phyloP scores from a whole-genome alignment of 805 yeast genomes.

The Pichia rugopelliculosa region DNA sequence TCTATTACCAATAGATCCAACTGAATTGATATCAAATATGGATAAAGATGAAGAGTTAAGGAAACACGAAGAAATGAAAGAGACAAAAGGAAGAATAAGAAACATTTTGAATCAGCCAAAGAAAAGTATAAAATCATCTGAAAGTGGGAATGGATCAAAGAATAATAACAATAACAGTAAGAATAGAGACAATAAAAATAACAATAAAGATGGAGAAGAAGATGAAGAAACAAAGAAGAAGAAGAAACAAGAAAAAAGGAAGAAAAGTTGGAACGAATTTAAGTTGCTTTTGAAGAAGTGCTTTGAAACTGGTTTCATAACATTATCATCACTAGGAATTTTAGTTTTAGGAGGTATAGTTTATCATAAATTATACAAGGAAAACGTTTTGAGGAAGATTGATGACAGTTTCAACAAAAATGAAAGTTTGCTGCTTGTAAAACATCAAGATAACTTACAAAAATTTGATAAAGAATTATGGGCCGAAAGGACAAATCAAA shows the following conservation, averaged over 20 bases:
- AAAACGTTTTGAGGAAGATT: conserved; percentile 58
- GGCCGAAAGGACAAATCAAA: conserved; percentile 68
- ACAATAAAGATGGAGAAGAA: not conserved
- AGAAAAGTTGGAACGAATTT: conserved; percentile 12
- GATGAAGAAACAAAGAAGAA: conserved; percentile 5
- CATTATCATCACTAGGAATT: conserved; percentile 59
- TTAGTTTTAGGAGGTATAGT: conserved; percentile 66
- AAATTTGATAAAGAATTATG: conserved; percentile 38
- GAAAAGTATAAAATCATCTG: not conserved
- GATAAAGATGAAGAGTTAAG: conserved; percentile 16
- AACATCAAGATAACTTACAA: conserved; percentile 44
- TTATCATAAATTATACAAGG: conserved; percentile 56
- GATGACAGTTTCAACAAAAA: conserved; percentile 58
- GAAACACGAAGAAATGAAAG: conserved; percentile 18
- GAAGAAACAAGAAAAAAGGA: conserved; percentile 8
- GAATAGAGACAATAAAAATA: not conserved
- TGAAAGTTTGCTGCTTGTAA: conserved; percentile 49
- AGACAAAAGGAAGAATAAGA: conserved; percentile 17
- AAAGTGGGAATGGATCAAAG: not conserved
- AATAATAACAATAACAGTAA: not conserved
- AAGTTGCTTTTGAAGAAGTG: conserved; percentile 32
- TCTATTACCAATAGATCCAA: conserved; percentile 34
- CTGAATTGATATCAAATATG: conserved; percentile 25
- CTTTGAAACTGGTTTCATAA: conserved; percentile 63
- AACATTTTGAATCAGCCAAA: not conserved